A percentile compares a stretch with the other conserved stretches of the same genome.
These are phyloP conservation scores for Scenedesmus sp. DNA, from an alignment of 163 green algal species.

Conservation along the genomic window DNA sequence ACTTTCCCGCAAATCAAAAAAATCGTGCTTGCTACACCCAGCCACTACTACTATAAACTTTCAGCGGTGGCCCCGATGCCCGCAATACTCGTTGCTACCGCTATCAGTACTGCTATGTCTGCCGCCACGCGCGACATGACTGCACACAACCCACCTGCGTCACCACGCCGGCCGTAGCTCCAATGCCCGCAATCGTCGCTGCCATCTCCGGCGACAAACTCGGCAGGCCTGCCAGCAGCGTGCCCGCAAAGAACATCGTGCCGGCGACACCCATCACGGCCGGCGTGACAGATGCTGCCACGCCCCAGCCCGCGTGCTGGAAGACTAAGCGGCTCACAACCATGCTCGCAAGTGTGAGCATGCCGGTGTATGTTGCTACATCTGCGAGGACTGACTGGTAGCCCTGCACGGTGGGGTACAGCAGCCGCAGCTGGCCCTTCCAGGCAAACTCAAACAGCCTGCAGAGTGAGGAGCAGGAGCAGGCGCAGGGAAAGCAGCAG, in stretches of 20 bases:
- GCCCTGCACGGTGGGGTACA: constrained; percentile 81
- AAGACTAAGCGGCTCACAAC: constrained; percentile 63
- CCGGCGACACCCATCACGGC: constrained; percentile 81
- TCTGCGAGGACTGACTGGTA: constrained; percentile 87
- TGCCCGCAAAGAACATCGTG: constrained; percentile 75
- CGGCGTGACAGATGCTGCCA: constrained; percentile 80
- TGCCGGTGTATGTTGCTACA: constrained; percentile 83
- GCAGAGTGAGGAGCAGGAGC: neutral
- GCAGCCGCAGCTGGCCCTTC: constrained; percentile 88
- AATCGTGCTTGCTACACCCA: constrained; percentile 73
- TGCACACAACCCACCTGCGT: constrained; percentile 83
- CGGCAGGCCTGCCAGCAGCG: constrained; percentile 45
- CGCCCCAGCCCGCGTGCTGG: constrained; percentile 80
- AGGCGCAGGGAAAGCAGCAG: neutral
- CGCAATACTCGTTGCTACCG: too few species aligned
- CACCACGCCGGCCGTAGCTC: constrained; percentile 73
- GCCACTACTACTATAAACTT: constrained; percentile 27
- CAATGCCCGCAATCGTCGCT: constrained; percentile 66
- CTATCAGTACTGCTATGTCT: neutral
- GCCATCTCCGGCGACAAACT: constrained; percentile 50
- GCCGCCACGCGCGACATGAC: constrained; percentile 9
- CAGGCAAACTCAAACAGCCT: constrained; percentile 93
- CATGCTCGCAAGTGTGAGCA: constrained; percentile 66
- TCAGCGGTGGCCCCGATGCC: too few species aligned
- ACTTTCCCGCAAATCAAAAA: constrained; percentile 72